Evolutionary conservation across 2,329 filamentous ascomycete genomes (phyloP).

Genomic region (Phyllosticta paracitricarpa): DNA sequence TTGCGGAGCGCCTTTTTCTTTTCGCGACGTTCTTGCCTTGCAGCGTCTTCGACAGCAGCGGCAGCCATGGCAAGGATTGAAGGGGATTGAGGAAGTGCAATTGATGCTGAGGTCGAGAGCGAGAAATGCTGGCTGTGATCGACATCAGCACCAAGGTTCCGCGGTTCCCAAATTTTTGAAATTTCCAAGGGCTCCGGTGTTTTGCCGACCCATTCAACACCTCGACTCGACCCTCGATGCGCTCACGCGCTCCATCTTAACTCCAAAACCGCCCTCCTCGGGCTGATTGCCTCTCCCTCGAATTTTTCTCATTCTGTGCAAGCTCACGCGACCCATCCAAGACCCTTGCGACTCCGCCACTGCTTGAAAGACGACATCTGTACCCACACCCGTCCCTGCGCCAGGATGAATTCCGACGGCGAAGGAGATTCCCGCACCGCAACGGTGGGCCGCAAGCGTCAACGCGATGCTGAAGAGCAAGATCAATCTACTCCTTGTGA

Average conservation of each 20-base stretch:
- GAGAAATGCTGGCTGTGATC: not conserved
- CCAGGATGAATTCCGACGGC: not conserved
- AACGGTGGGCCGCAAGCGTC: conserved; percentile 31
- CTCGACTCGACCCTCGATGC: not conserved
- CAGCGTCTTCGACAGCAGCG: conserved; percentile 2
- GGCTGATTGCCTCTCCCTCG: not conserved
- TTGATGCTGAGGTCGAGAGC: not conserved
- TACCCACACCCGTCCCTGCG: not conserved
- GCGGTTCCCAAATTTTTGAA: not conserved
- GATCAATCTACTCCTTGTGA: not conserved
- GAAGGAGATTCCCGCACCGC: conserved; percentile 36
- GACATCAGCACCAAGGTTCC: not conserved
- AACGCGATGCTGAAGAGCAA: conserved; percentile 2
- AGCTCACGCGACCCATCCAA: not conserved
- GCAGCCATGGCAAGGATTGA: not conserved
- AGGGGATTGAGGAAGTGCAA: not conserved
- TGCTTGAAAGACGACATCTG: not conserved
- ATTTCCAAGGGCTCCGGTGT: not conserved
- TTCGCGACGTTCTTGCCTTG: not conserved
- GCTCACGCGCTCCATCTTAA: not conserved
- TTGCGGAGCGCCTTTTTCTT: conserved; percentile 3
- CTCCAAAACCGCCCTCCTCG: not conserved
- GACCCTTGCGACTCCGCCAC: not conserved
- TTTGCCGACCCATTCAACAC: not conserved
- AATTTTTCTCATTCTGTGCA: not conserved